These are phyloP conservation scores for Acer saccharum DNA, from an alignment of 345 rosid species.

Conservation along the genomic window DNA sequence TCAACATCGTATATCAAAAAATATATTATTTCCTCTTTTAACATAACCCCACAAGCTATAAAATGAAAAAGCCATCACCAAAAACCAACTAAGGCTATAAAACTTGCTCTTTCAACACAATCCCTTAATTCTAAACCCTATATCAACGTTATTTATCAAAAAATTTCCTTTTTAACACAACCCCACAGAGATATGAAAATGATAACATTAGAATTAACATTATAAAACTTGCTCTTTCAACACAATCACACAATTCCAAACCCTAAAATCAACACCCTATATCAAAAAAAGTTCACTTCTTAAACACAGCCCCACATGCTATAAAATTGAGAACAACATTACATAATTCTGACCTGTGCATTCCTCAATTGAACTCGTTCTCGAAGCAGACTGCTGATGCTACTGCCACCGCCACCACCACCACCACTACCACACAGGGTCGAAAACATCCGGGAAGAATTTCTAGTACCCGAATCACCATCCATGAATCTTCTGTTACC, in stretches of 20 bases:
- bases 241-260: neutral
- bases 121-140: neutral
- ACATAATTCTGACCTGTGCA: constrained; percentile 34
- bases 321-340: too few relatives aligned
- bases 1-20: neutral
- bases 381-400: constrained; percentile 33
- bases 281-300: neutral
- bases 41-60: neutral
- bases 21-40: neutral
- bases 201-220: neutral
- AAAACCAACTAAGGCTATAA: neutral
- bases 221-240: neutral
- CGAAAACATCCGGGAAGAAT: constrained; percentile 27
- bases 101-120: neutral
- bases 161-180: neutral
- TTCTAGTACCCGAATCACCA: constrained; percentile 42
- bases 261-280: too few relatives aligned
- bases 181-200: neutral
- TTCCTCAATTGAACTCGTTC: constrained; percentile 50
- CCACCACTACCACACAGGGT: constrained; percentile 42
- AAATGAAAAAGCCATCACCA: neutral
- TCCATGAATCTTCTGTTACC: constrained; percentile 56
- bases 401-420: neutral
- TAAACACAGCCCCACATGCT: neutral
- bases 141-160: neutral